Conservation (phyloP, 768 basidiomycete species). For the Leccinellum luteum region DNA sequence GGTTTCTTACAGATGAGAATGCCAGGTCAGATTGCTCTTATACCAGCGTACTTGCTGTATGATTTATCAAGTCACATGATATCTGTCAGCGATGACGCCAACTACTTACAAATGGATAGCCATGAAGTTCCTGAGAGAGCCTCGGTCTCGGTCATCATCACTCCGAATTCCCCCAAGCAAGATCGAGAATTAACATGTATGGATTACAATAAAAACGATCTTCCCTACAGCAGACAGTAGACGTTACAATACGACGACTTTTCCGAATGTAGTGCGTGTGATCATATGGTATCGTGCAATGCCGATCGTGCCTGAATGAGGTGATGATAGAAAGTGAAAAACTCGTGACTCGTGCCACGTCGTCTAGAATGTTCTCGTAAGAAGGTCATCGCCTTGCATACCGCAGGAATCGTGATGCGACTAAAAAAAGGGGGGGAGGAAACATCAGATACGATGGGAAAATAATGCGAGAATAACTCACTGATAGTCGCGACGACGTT, state of each 20-base stretch:
- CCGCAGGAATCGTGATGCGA: slow-evolving; percentile 70
- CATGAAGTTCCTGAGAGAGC: not conserved
- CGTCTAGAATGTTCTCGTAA: not conserved
- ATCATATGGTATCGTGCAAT: not conserved
- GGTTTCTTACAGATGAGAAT: not conserved
- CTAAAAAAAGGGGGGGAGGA: slow-evolving; percentile 18
- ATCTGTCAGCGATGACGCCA: slow-evolving; percentile 1
- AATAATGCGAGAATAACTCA: slow-evolving; percentile 22
- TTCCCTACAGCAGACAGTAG: not conserved
- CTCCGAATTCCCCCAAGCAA: not conserved
- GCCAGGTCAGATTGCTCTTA: not conserved
- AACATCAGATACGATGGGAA: not conserved
- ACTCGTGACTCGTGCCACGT: not conserved
- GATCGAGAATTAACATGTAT: not conserved
- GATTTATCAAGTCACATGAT: slow-evolving; percentile 2
- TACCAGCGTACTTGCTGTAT: not conserved
- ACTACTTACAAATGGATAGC: not conserved
- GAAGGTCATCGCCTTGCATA: slow-evolving; percentile 54
- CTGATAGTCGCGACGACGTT: slow-evolving; percentile 63
- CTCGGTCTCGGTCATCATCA: not conserved
- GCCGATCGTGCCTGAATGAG: not conserved
- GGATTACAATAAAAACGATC: not conserved
- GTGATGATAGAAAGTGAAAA: not conserved
- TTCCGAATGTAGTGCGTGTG: not conserved
- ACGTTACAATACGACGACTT: not conserved